phyloP scores from a whole-genome alignment of 2,329 filamentous ascomycete genomes.

The Arachnopeziza araneosa region DNA sequence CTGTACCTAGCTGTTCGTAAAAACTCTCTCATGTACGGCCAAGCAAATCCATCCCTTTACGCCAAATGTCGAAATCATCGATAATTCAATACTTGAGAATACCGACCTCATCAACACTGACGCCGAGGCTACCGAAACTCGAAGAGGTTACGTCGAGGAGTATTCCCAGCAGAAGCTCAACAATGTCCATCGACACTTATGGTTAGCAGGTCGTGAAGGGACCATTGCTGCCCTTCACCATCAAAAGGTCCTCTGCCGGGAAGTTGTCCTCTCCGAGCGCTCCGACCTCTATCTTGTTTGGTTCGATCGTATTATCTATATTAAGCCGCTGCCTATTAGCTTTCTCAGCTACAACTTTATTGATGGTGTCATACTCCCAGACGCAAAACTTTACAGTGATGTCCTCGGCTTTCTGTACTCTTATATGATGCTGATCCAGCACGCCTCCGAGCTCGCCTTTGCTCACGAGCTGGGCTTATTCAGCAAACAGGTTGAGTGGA shows the following conservation, averaged over 20 bases:
- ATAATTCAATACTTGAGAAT: slow-evolving; percentile 1
- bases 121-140: neutral
- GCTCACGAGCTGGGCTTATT: neutral
- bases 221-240: neutral
- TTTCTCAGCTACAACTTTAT: slow-evolving; percentile 1
- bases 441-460: neutral
- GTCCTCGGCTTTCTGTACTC: slow-evolving; percentile 2
- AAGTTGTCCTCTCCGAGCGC: neutral
- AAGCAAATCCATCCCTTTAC: neutral
- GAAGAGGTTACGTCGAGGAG: neutral
- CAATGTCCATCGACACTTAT: neutral
- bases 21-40: neutral
- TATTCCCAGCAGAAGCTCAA: neutral
- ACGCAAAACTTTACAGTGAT: neutral
- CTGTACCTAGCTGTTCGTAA: no score
- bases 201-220: neutral
- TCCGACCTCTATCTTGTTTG: slow-evolving; percentile 2
- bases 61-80: neutral
- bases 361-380: neutral
- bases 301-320: slow-evolving; percentile 1
- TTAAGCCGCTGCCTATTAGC: neutral
- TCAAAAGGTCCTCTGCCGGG: slow-evolving; percentile 1
- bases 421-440: slow-evolving; percentile 13
- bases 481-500: neutral
- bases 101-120: neutral